These are phyloP conservation scores for Zoysia japonica DNA, from an alignment of 176 grass and related monocot species.

Conservation along the genomic window DNA sequence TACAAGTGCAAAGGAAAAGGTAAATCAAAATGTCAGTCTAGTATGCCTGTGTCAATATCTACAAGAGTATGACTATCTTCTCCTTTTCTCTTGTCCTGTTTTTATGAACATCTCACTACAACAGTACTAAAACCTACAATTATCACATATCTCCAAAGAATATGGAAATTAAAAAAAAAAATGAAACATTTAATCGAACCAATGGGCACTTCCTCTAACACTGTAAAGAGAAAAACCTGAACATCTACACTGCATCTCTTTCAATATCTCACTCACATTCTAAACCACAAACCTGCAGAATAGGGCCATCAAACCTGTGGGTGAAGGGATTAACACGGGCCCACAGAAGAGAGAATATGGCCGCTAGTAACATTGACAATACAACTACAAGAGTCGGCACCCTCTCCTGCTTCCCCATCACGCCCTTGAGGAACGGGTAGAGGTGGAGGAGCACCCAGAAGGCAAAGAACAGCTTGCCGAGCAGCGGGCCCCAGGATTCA, in stretches of 20 bases:
- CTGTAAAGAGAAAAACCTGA: background rate
- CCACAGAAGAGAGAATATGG: constrained; percentile 47
- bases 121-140: background rate
- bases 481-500: constrained; percentile 31
- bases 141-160: constrained; percentile 1
- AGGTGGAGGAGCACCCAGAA: constrained; percentile 44
- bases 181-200: constrained; percentile 1
- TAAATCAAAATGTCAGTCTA: constrained; percentile 13
- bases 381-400: constrained; percentile 42
- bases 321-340: constrained; percentile 30
- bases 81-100: background rate
- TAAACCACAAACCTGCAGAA: constrained; percentile 37
- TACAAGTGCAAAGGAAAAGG: background rate
- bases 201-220: constrained; percentile 2
- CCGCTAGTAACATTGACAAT: constrained; percentile 35
- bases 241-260: constrained; percentile 7
- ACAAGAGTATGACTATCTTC: constrained; percentile 14
- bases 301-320: constrained; percentile 22
- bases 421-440: constrained; percentile 38
- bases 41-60: constrained; percentile 19
- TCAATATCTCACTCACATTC: constrained; percentile 28
- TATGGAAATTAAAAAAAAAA: background rate
- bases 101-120: constrained; percentile 25
- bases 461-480: constrained; percentile 41
- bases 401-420: constrained; percentile 30